Conservation (phyloP, 805 yeast species). For the Spathaspora sp. region DNA sequence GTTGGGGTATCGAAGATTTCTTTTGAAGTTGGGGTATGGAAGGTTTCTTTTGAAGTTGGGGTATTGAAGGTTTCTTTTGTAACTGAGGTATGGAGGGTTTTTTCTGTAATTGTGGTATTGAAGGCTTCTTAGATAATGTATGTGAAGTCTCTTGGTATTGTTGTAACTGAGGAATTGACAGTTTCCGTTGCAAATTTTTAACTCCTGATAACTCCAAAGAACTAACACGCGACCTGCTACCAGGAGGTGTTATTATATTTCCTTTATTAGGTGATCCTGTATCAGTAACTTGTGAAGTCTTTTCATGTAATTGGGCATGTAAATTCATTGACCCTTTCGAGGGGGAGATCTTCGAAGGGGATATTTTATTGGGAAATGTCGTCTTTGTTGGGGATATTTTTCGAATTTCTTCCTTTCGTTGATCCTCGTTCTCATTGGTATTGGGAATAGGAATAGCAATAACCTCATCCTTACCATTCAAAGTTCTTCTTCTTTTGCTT, state of each 20-base stretch:
- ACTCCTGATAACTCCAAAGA: conserved; percentile 38
- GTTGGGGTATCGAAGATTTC: conserved; percentile 15
- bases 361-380: background rate
- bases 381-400: background rate
- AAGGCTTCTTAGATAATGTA: conserved; percentile 12
- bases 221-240: conserved; percentile 18
- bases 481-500: conserved; percentile 33
- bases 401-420: background rate
- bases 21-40: conserved; percentile 13
- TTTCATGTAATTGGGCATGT: conserved; percentile 20
- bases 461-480: conserved; percentile 40
- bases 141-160: conserved; percentile 12
- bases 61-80: conserved; percentile 13
- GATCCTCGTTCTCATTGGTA: background rate
- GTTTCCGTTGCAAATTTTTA: conserved; percentile 12
- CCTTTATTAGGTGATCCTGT: conserved; percentile 14
- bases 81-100: conserved; percentile 10
- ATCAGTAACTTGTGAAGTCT: conserved; percentile 7
- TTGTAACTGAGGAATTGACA: conserved; percentile 10
- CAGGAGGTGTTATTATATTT: conserved; percentile 4
- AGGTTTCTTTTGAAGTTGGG: conserved; percentile 10
- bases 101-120: conserved; percentile 13
- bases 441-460: background rate
- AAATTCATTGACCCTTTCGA: conserved; percentile 38
- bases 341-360: conserved; percentile 30